A percentile compares a stretch with the other conserved stretches of the same genome.
Conservation (phyloP, 2,329 filamentous ascomycete species). For the Beauveria australis region DNA sequence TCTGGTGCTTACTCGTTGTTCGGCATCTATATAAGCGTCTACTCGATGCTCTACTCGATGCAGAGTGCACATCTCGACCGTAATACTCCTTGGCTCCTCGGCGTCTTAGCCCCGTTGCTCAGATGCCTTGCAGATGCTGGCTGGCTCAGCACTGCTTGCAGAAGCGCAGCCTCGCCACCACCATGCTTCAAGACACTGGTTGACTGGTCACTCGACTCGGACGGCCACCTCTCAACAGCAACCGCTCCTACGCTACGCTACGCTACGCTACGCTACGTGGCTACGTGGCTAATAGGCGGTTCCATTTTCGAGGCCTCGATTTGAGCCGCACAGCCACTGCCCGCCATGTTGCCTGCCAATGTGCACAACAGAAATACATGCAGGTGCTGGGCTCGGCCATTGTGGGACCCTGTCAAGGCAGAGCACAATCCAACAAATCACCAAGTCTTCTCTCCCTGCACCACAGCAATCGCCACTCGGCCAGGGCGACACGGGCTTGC, state of each 20-base stretch:
- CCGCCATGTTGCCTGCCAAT: background rate
- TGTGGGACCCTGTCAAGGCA: background rate
- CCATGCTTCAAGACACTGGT: background rate
- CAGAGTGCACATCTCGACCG: background rate
- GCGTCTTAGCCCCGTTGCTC: background rate
- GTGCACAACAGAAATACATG: conserved; percentile 1
- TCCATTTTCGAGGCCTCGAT: conserved; percentile 1
- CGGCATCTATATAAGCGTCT: too few relatives aligned
- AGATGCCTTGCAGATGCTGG: background rate
- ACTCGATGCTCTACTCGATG: background rate
- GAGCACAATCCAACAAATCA: background rate
- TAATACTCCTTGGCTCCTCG: too few relatives aligned
- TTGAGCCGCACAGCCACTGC: conserved; percentile 3
- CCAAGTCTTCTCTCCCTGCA: background rate
- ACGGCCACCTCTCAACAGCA: background rate
- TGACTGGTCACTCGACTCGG: background rate
- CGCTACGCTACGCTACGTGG: background rate
- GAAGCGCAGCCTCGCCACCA: conserved; percentile 3
- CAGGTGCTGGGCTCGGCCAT: background rate
- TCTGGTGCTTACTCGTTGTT: background rate
- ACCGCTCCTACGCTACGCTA: background rate
- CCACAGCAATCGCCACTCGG: background rate
- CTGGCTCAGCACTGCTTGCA: background rate
- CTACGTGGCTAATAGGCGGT: background rate
- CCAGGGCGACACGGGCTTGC: background rate